Evolutionary conservation across 495 filamentous ascomycete genomes (phyloP).

Genomic region (Barbatosphaeria neglecta): DNA sequence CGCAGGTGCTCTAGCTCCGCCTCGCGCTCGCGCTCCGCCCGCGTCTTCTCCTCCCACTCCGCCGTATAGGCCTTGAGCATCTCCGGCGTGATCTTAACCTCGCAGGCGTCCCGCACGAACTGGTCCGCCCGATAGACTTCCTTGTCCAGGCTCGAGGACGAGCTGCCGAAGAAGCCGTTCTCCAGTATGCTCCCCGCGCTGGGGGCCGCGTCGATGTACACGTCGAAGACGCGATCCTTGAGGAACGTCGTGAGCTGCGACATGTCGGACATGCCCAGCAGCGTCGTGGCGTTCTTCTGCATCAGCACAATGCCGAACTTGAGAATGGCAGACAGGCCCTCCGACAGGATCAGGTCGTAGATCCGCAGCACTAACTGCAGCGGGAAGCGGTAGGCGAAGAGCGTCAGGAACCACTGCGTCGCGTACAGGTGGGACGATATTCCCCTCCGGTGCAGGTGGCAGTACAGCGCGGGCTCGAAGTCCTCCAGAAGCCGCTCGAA

Average conservation of each 20-base stretch:
- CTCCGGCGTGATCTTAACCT: conserved; percentile 72
- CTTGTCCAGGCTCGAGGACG: conserved; percentile 72
- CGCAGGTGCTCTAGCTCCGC: conserved; percentile 67
- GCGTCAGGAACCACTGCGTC: conserved; percentile 96
- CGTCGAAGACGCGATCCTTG: conserved; percentile 89
- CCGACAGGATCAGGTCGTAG: conserved; percentile 91
- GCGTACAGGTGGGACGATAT: conserved; percentile 90
- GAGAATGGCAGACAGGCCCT: conserved; percentile 83
- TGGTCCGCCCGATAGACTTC: conserved; percentile 91
- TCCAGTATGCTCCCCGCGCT: conserved; percentile 81
- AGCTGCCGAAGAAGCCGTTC: conserved; percentile 93
- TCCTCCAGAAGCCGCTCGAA: conserved; percentile 94
- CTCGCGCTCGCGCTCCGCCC: conserved; percentile 66
- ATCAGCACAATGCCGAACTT: conserved; percentile 92
- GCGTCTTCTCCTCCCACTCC: conserved; percentile 87
- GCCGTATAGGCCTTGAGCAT: conserved; percentile 64
- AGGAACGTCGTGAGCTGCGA: conserved; percentile 70
- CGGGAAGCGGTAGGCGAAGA: conserved; percentile 98
- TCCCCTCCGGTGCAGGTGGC: conserved; percentile 78
- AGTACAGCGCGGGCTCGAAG: conserved; percentile 85
- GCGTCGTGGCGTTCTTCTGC: conserved; percentile 71
- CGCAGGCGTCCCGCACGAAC: conserved; percentile 86
- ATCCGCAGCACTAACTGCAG: conserved; percentile 91
- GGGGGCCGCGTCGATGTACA: conserved; percentile 88
- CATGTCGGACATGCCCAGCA: conserved; percentile 91